A percentile compares a stretch with the other conserved stretches of the same genome.
phyloP scores from a whole-genome alignment of 2,329 filamentous ascomycete genomes.

The Alternaria arborescens region DNA sequence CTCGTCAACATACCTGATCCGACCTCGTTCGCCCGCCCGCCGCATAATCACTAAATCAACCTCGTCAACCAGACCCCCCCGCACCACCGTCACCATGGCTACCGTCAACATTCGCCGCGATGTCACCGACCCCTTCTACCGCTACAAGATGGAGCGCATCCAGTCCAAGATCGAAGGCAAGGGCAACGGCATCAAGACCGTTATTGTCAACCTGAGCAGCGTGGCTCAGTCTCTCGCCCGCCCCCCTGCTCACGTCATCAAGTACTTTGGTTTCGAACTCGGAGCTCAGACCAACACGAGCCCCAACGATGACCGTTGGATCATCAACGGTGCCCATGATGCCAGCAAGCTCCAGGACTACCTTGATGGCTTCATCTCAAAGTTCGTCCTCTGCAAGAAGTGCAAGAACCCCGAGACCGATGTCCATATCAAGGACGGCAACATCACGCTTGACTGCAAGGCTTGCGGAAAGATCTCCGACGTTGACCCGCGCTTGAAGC shows the following conservation, averaged over 20 bases:
- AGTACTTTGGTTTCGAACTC: constrained; percentile 99
- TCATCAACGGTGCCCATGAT: constrained; percentile 99
- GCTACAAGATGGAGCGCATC: constrained; percentile 99
- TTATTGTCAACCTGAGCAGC: constrained; percentile 95
- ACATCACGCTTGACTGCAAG: constrained; percentile 96
- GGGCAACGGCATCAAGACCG: constrained; percentile 99
- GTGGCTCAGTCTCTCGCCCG: constrained; percentile 92
- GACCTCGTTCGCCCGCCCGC: constrained; percentile 41
- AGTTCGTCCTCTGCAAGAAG: constrained; percentile 98
- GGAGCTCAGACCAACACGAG: constrained; percentile 99
- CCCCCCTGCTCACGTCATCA: constrained; percentile 94
- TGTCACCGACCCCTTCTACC: constrained; percentile 98
- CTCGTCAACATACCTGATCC: constrained; percentile 60
- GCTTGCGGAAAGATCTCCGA: constrained; percentile 93
- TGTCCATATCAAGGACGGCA: constrained; percentile 90
- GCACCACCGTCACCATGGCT: constrained; percentile 77
- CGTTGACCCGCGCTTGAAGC: constrained; percentile 92
- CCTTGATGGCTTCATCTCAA: constrained; percentile 97
- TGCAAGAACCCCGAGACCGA: constrained; percentile 99
- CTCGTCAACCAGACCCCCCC: constrained; percentile 34
- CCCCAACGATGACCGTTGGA: constrained; percentile 97
- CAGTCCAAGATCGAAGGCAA: constrained; percentile 99
- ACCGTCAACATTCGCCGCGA: constrained; percentile 97
- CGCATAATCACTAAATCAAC: constrained; percentile 40
- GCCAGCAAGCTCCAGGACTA: constrained; percentile 96